Evolutionary conservation across 352 stramenopile genomes (phyloP), one percentile per base, ranked within the genome.

Genomic region (Globisporangium polare): DNA sequence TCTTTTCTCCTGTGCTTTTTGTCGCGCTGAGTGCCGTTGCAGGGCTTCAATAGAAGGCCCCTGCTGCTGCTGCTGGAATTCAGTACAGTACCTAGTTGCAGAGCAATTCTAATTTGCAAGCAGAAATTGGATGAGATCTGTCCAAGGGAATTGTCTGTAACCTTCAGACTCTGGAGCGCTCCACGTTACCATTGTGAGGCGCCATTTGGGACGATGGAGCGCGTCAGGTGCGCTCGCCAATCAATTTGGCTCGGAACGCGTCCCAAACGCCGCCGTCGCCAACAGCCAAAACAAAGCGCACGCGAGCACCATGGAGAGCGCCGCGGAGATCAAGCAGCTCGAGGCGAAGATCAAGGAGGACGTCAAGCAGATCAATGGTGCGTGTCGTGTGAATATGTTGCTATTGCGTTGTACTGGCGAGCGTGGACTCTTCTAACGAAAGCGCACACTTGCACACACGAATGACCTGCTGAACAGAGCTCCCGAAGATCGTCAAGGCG

Each of bases 331-430:
- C 69, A 92, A 89, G 80, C 84, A 94, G 74, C 70, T 95, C 41
- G 86, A 95, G 62, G 83, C 80, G 37, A 83, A 82, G 65, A 88
- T 95, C 72, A 92, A 94, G 67, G 83, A 92, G 58, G 78, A 94
- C 72, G 80, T 92, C 50, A 90, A 89, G 72, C 79, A 93, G 65
- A 78, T 90, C 57, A 95, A 95, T 58, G 81, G 81, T 89, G 58
- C 31, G 60, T 54, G 13, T 5, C 17, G 2, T 13, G 27, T 2
- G 26, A 17, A 29, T 29, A 8, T 45, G 63, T 47, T 53, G 35
- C n/a, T 33, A 17, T 39, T 17, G 17, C 13, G 7, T 53, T 7
- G 24, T 18, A 12, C 22, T 26, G 22, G 5, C 13, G 24, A 18
- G 17, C 20, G 18, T 24, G 27, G 27, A 31, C 50, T 18, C 35